A percentile compares a stretch with the other conserved stretches of the same genome.
phyloP scores from a whole-genome alignment of 192 early-diverging fungal species.

The Entomortierella chlamydospora region DNA sequence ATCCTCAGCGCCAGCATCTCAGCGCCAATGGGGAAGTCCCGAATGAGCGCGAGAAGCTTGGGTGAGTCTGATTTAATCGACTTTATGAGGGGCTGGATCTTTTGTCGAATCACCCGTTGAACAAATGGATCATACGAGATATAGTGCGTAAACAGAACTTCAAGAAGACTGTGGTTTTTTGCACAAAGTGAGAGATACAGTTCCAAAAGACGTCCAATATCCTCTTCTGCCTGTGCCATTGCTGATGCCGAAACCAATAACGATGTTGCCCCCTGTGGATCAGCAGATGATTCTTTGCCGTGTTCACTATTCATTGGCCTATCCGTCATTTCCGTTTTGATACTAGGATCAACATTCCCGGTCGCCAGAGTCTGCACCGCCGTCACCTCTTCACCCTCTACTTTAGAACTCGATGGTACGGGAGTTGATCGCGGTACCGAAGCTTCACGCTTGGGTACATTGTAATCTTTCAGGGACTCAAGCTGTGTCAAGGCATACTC shows the following conservation, averaged over 20 bases:
- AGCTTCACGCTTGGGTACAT: constrained; percentile 18
- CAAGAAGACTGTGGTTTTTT: constrained; percentile 76
- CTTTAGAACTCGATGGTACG: not conserved
- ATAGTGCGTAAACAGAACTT: constrained; percentile 35
- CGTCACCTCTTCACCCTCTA: constrained; percentile 3
- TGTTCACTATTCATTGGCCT: constrained; percentile 1
- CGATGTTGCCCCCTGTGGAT: constrained; percentile 35
- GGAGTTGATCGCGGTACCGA: not conserved
- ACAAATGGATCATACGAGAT: constrained; percentile 42
- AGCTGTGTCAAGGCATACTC: constrained; percentile 37
- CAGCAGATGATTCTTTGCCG: constrained; percentile 33
- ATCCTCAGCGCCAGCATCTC: constrained; percentile 75
- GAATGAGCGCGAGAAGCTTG: constrained; percentile 65
- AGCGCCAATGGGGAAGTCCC: constrained; percentile 76
- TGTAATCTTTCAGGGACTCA: constrained; percentile 23
- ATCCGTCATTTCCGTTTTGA: constrained; percentile 24
- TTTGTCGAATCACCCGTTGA: constrained; percentile 65
- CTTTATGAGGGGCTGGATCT: constrained; percentile 75
- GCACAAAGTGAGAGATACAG: constrained; percentile 82
- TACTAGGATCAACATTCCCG: not conserved
- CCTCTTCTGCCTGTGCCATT: constrained; percentile 60
- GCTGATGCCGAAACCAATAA: not conserved
- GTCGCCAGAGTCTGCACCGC: not conserved
- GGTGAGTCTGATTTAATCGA: constrained; percentile 68
- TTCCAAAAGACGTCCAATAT: constrained; percentile 74